phyloP scores from a whole-genome alignment of 2,329 filamentous ascomycete species.

The Aureobasidium sp. region DNA sequence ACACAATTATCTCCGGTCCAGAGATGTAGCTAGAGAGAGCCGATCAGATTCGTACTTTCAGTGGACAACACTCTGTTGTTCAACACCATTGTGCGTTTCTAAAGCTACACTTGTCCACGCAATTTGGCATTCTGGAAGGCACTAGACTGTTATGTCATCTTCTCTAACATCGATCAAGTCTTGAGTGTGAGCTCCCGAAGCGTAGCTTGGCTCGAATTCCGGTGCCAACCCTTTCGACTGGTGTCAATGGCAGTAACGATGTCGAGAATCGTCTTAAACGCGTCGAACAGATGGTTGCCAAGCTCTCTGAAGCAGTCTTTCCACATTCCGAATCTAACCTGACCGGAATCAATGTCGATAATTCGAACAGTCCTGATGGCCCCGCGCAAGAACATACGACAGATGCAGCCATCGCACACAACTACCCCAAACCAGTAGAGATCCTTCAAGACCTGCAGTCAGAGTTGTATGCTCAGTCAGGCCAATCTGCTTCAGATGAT shows the following conservation, averaged over 20 bases:
- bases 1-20: no score
- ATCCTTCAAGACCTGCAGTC: slow-evolving; percentile 9
- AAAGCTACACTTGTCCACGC: no score
- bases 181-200: neutral
- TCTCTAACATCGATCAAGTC: neutral
- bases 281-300: neutral
- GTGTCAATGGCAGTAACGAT: neutral
- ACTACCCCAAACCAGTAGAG: slow-evolving; percentile 9
- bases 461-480: neutral
- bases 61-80: no score
- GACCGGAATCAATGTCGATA: neutral
- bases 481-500: neutral
- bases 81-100: no score
- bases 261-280: neutral
- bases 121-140: no score
- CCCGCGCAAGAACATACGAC: neutral
- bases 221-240: neutral
- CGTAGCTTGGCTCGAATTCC: neutral
- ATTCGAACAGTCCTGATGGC: neutral
- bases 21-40: no score
- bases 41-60: no score
- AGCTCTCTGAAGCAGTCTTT: neutral
- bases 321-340: neutral
- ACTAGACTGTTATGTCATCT: neutral
- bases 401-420: neutral